A percentile compares a stretch with the other conserved stretches of the same genome.
Conservation (phyloP, 2,329 filamentous ascomycete species). For the Ceratocystis diversiconidia region DNA sequence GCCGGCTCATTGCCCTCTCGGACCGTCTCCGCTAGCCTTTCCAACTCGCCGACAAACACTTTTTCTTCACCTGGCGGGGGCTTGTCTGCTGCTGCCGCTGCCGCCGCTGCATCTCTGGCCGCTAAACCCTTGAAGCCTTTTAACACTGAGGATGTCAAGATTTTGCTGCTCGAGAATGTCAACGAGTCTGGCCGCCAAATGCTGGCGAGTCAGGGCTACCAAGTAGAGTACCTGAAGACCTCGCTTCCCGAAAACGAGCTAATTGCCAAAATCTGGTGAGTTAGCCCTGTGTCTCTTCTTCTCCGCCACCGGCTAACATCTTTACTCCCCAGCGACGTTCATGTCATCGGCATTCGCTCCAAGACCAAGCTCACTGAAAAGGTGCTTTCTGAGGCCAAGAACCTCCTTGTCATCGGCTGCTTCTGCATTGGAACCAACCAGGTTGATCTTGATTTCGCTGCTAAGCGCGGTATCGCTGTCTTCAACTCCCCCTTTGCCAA, state of each 20-base stretch:
- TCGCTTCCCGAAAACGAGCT: slow-evolving; percentile 85
- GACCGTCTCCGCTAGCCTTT: slow-evolving; percentile 45
- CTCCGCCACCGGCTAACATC: not conserved
- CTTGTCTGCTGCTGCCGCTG: slow-evolving; percentile 21
- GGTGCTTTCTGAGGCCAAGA: slow-evolving; percentile 78
- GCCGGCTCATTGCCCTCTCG: slow-evolving; percentile 27
- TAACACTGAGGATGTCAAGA: slow-evolving; percentile 90
- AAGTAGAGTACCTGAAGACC: slow-evolving; percentile 82
- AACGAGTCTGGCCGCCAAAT: slow-evolving; percentile 82
- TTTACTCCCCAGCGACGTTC: slow-evolving; percentile 54
- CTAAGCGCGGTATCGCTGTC: slow-evolving; percentile 76
- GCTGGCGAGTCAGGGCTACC: slow-evolving; percentile 74
- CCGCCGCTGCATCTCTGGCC: slow-evolving; percentile 27
- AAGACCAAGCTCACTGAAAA: slow-evolving; percentile 88
- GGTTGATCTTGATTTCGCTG: slow-evolving; percentile 73
- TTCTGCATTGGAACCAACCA: slow-evolving; percentile 99
- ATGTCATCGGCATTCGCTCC: slow-evolving; percentile 94
- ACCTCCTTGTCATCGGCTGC: slow-evolving; percentile 88
- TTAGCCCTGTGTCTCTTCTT: slow-evolving; percentile 15
- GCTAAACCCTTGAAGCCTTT: slow-evolving; percentile 85
- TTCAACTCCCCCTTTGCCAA: slow-evolving; percentile 99
- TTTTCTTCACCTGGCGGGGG: slow-evolving; percentile 58
- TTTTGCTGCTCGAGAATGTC: slow-evolving; percentile 87
- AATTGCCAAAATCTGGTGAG: slow-evolving; percentile 87
- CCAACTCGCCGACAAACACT: slow-evolving; percentile 57